Conservation (phyloP, 441 rosid genomes). For the Dalechampia spathulata region DNA sequence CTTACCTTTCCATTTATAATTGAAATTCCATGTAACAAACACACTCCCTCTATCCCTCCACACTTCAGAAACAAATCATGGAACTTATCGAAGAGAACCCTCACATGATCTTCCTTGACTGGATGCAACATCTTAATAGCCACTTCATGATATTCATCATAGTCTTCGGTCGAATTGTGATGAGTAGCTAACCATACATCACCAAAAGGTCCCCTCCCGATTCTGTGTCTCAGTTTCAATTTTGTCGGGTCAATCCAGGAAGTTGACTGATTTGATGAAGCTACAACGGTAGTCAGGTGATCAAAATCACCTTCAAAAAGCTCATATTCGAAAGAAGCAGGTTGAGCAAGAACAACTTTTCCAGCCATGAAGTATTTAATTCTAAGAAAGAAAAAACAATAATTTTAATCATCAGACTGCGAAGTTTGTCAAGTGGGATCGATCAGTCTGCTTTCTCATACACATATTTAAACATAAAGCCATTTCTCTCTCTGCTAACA, state of each 20-base stretch:
- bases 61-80: conserved; percentile 53
- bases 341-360: conserved; percentile 34
- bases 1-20: conserved; percentile 63
- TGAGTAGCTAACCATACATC: conserved; percentile 90
- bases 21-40: conserved; percentile 64
- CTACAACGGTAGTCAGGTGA: conserved; percentile 42
- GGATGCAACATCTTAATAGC: conserved; percentile 74
- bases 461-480: too few species aligned
- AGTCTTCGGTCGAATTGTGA: conserved; percentile 55
- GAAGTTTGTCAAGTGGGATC: too few species aligned
- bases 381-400: too few species aligned
- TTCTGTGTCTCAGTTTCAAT: conserved; percentile 74
- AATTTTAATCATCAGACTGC: too few species aligned
- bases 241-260: conserved; percentile 61
- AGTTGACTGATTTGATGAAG: conserved; percentile 30
- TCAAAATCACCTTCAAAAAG: conserved; percentile 59
- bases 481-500: too few species aligned
- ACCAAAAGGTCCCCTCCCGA: conserved; percentile 90
- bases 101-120: conserved; percentile 49
- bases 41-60: conserved; percentile 38
- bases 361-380: too few species aligned
- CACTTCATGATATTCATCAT: conserved; percentile 66
- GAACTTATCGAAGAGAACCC: conserved; percentile 46
- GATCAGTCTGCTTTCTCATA: too few species aligned
- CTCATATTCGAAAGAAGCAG: conserved; percentile 54